Percentiles rank a stretch among this genome's conserved stretches.
Conservation (phyloP, 2,329 filamentous ascomycete genomes). For the Cladobotryum protrusum region DNA sequence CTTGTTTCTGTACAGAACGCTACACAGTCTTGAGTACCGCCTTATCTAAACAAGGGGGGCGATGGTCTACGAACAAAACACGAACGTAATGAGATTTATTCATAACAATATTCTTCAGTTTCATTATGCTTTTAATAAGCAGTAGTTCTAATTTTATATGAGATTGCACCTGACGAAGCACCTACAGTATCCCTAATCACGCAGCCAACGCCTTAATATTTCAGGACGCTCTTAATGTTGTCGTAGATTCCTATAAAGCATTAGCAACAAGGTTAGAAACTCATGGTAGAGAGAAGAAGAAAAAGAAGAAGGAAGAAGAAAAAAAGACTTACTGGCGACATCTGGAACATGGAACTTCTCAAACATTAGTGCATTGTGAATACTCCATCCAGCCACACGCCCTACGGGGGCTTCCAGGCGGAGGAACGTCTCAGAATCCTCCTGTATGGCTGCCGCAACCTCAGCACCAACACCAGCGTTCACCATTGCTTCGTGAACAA, state of each 20-base stretch:
- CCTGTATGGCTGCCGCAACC: constrained; percentile 81
- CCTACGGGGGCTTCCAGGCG: constrained; percentile 78
- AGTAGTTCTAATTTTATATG: background rate
- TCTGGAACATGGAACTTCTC: constrained; percentile 81
- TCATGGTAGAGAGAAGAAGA: background rate
- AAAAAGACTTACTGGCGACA: constrained; percentile 66
- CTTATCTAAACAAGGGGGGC: no score
- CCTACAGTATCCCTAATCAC: no score
- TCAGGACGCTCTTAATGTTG: constrained; percentile 58
- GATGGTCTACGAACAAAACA: background rate
- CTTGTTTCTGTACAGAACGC: no score
- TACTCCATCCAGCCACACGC: constrained; percentile 84
- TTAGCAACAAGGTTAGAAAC: background rate
- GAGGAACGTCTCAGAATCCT: constrained; percentile 68
- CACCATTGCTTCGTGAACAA: constrained; percentile 89
- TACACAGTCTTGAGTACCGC: no score
- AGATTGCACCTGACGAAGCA: background rate
- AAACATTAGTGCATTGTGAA: constrained; percentile 71
- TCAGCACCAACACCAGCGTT: constrained; percentile 87
- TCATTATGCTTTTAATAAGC: background rate
- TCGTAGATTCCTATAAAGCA: constrained; percentile 59
- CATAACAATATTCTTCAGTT: background rate
- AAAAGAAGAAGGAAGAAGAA: background rate
- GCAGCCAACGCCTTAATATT: constrained; percentile 44
- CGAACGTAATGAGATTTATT: background rate